Percentiles rank a stretch among this genome's conserved stretches.
phyloP scores from a whole-genome alignment of 2,329 filamentous ascomycete genomes.

The Trichoderma aggressivum region DNA sequence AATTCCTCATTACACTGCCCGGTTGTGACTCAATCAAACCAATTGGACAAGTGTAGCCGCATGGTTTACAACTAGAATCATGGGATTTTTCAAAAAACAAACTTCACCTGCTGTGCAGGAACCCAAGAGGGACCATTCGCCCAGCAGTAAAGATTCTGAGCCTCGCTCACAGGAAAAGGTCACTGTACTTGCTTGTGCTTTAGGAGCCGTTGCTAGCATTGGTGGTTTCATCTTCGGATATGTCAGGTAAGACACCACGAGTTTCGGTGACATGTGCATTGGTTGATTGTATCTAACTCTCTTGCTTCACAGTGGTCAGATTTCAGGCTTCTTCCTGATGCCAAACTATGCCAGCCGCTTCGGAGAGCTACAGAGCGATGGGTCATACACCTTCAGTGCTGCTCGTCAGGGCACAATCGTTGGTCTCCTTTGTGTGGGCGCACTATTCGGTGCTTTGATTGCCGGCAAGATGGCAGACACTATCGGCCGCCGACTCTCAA shows the following conservation, averaged over 20 bases:
- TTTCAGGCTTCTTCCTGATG: conserved; percentile 16
- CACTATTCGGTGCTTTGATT: conserved; percentile 3
- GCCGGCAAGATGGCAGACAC: conserved; percentile 10
- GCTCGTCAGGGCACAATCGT: conserved; percentile 11
- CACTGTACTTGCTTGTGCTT: conserved; percentile 4
- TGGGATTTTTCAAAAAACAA: conserved; percentile 6
- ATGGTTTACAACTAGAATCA: conserved; percentile 1
- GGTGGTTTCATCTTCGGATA: conserved; percentile 14
- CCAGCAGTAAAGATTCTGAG: not conserved
- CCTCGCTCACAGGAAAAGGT: not conserved
- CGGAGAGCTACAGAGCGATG: conserved; percentile 11
- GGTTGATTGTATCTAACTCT: not conserved
- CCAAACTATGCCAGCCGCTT: conserved; percentile 8
- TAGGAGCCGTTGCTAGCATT: conserved; percentile 10
- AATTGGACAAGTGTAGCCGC: not conserved
- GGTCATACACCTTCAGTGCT: conserved; percentile 10
- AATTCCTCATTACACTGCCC: not conserved
- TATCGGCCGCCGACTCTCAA: conserved; percentile 11
- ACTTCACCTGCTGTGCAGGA: not conserved
- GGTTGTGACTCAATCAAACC: not conserved
- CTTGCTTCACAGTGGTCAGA: conserved; percentile 1
- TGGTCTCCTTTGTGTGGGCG: not conserved
- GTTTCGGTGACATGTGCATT: not conserved
- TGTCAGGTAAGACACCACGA: conserved; percentile 5
- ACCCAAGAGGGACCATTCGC: not conserved